Evolutionary conservation across 441 rosid genomes (phyloP), one percentile per base, ranked within the genome.

Genomic region (Raphanus hybrid): DNA sequence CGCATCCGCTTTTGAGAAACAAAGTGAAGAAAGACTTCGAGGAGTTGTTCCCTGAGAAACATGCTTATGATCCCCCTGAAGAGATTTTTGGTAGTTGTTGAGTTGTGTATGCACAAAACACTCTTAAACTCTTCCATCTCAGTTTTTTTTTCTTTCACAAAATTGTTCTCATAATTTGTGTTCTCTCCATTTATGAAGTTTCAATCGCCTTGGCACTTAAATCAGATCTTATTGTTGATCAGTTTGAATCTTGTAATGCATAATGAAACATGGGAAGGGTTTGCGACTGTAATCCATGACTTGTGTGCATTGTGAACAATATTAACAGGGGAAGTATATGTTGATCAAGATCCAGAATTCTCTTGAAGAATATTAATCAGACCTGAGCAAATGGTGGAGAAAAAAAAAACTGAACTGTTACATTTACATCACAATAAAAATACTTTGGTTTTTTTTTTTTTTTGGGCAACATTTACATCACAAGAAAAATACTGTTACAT

Each of bases 1-100:
- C 98, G 0, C 95, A 93, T 74, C 99, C 97, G 0, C 97, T 93
- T 78, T 76, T 93, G 76, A 90, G 99, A 85, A 95, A 87, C 84
- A 87, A 85, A 85, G 99, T 93, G 62, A 95, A 93, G 89, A 92
- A 95, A 70, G 99, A 95, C 71, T 95, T 90, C 8, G 97, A 95
- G 83, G 94, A 95, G 85, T 84, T 93, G 71, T 95, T 93, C 78
- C 97, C 98, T 54, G 98, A 95, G 77, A 90, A 94, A 70, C 92
- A 90, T 85, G 84, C 92, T 69, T 91, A 91, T 82, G 97, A 93
- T 84, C 97, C 99, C 69, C 98, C 99, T 0, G 97, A 91, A 81
- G 98, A 95, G 87, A 88, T 93, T 73, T 95, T 95, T 70, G 98
- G 98, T 20, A 77, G 80, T 75, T 84, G 69, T 54, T 93, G 87